These are phyloP conservation scores for Polyplosphaeria fusca DNA, from an alignment of 495 filamentous ascomycete species.

Conservation along the genomic window DNA sequence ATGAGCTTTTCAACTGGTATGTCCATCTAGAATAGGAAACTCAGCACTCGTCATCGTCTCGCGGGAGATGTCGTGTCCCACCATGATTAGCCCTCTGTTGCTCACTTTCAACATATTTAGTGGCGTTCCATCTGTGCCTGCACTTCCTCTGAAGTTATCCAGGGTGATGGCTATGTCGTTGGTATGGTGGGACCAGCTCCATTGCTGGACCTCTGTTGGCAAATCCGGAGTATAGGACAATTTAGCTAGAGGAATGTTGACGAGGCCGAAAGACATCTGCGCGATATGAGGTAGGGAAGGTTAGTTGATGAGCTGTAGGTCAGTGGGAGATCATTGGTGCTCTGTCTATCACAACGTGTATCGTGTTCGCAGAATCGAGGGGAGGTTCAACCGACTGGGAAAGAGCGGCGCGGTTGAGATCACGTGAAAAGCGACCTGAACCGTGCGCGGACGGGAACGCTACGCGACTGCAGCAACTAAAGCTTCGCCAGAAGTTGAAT, in stretches of 20 bases:
- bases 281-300: too few species aligned
- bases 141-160: slow-evolving; percentile 34
- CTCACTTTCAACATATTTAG: slow-evolving; percentile 41
- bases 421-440: neutral
- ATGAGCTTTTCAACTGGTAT: slow-evolving; percentile 21
- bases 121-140: neutral
- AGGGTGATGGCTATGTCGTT: slow-evolving; percentile 43
- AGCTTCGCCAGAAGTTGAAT: neutral
- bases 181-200: slow-evolving; percentile 34
- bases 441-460: neutral
- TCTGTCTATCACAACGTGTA: too few species aligned
- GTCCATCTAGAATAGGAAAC: slow-evolving; percentile 12
- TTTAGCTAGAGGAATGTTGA: too few species aligned
- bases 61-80: slow-evolving; percentile 25
- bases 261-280: too few species aligned
- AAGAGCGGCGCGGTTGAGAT: too few species aligned
- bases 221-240: slow-evolving; percentile 35
- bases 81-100: slow-evolving; percentile 43
- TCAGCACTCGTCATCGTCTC: neutral
- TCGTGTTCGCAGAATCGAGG: too few species aligned
- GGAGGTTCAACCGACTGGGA: too few species aligned
- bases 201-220: slow-evolving; percentile 13
- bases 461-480: neutral
- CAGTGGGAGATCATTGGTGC: too few species aligned
- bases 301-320: too few species aligned